A percentile compares a stretch with the other conserved stretches of the same genome.
Conservation (phyloP, 2,329 filamentous ascomycete genomes). For the Trichoderma atrobrunneum region DNA sequence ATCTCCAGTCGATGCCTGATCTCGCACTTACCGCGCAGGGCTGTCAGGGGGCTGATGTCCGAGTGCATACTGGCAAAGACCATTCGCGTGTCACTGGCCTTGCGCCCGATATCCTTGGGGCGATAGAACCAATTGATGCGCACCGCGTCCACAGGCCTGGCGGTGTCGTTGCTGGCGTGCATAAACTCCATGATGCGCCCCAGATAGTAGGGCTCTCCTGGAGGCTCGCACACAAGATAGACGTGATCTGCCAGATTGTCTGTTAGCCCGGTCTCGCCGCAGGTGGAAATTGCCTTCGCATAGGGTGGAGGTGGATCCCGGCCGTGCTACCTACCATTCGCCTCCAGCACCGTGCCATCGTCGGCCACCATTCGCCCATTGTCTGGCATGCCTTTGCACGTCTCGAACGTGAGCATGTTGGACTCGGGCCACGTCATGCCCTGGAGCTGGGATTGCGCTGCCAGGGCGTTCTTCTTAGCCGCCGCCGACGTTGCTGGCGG, state of each 20-base stretch:
- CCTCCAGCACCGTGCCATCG: slow-evolving; percentile 77
- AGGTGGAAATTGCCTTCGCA: slow-evolving; percentile 19
- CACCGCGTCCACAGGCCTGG: slow-evolving; percentile 75
- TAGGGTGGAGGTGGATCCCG: slow-evolving; percentile 19
- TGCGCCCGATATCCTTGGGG: slow-evolving; percentile 91
- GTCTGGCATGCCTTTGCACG: slow-evolving; percentile 64
- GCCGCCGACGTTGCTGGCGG: slow-evolving; percentile 18
- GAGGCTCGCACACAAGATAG: slow-evolving; percentile 95
- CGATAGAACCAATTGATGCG: slow-evolving; percentile 98
- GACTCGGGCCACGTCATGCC: slow-evolving; percentile 56
- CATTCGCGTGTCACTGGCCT: slow-evolving; percentile 83
- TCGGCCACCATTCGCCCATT: slow-evolving; percentile 81
- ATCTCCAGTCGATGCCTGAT: slow-evolving; percentile 90
- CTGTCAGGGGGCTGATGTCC: slow-evolving; percentile 87
- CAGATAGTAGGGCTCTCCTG: slow-evolving; percentile 95
- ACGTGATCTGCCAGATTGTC: slow-evolving; percentile 61
- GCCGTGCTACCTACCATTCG: slow-evolving; percentile 81
- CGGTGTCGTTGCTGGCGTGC: slow-evolving; percentile 71
- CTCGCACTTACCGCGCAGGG: slow-evolving; percentile 87
- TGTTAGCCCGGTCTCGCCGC: slow-evolving; percentile 30
- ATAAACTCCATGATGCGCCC: slow-evolving; percentile 98
- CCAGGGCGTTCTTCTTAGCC: slow-evolving; percentile 27
- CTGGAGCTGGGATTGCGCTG: slow-evolving; percentile 34
- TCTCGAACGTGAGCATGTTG: slow-evolving; percentile 87
- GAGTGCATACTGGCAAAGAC: slow-evolving; percentile 99